These are phyloP conservation scores for Talaromyces sp. DNA, from an alignment of 2,329 filamentous ascomycete genomes.

Conservation along the genomic window DNA sequence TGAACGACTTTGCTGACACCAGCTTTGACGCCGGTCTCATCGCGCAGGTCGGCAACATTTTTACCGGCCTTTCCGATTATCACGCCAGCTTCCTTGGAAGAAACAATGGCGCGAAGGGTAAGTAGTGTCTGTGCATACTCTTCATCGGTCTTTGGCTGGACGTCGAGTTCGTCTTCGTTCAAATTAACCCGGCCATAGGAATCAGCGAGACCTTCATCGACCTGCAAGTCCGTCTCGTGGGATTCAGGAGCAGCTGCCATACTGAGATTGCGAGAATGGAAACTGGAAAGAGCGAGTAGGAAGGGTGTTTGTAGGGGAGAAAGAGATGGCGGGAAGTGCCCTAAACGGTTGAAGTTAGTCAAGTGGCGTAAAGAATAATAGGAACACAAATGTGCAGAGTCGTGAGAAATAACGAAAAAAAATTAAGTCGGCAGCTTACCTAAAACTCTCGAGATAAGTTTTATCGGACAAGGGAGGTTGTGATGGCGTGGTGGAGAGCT, in stretches of 20 bases:
- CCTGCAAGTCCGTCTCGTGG: slow-evolving; percentile 50
- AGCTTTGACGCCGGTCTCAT: slow-evolving; percentile 96
- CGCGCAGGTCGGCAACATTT: slow-evolving; percentile 93
- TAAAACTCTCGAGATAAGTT: background rate
- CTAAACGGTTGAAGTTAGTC: background rate
- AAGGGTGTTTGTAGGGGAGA: background rate
- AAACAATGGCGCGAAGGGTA: slow-evolving; percentile 94
- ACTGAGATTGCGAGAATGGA: slow-evolving; percentile 3
- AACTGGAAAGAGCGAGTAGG: background rate
- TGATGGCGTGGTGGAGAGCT: slow-evolving; percentile 16
- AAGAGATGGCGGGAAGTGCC: background rate
- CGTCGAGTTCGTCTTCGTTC: slow-evolving; percentile 66
- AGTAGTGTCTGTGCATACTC: slow-evolving; percentile 91
- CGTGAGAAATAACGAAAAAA: background rate
- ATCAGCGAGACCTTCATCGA: slow-evolving; percentile 58
- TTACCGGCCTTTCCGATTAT: slow-evolving; percentile 99
- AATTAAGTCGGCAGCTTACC: background rate
- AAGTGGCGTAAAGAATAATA: background rate
- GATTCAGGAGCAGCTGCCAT: slow-evolving; percentile 60
- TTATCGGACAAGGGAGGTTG: slow-evolving; percentile 12
- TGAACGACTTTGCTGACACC: slow-evolving; percentile 98
- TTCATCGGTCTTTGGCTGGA: slow-evolving; percentile 85
- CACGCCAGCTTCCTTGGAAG: slow-evolving; percentile 96
- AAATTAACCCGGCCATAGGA: slow-evolving; percentile 62
- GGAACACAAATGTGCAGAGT: background rate